Evolutionary conservation across 306 rosid genomes (phyloP).

Genomic region (Leucaena leucocephala): DNA sequence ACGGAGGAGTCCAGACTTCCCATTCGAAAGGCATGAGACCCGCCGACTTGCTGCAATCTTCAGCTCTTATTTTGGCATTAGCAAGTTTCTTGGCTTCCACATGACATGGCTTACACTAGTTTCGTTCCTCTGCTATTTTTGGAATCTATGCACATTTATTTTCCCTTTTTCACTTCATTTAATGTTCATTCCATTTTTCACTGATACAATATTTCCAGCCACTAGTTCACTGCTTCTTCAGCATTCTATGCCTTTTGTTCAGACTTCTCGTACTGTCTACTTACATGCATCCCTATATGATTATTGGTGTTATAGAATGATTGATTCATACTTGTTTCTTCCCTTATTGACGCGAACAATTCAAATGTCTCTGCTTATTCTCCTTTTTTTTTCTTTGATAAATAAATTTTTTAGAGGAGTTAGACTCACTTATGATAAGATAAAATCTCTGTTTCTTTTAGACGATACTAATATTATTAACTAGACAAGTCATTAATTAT

Average conservation of each 20-base stretch:
- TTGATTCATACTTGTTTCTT: background rate
- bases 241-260: background rate
- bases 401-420: no score
- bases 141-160: no score
- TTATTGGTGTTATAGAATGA: no score
- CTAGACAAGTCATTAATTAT: no score
- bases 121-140: no score
- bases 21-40: slow-evolving; percentile 18
- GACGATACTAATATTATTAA: no score
- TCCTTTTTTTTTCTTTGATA: no score
- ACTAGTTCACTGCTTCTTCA: background rate
- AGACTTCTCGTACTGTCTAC: background rate
- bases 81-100: slow-evolving; percentile 27
- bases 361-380: background rate
- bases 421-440: no score
- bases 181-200: background rate
- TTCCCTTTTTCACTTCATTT: no score
- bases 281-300: no score
- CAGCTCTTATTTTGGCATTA: slow-evolving; percentile 42
- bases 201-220: background rate
- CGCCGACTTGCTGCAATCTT: slow-evolving; percentile 39
- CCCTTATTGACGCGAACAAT: background rate
- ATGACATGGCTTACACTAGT: slow-evolving; percentile 1
- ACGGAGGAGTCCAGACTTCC: background rate
- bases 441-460: no score